A percentile compares a stretch with the other conserved stretches of the same genome.
Evolutionary conservation across 495 filamentous ascomycete genomes (phyloP).

Genomic region (Tuber calosporum): DNA sequence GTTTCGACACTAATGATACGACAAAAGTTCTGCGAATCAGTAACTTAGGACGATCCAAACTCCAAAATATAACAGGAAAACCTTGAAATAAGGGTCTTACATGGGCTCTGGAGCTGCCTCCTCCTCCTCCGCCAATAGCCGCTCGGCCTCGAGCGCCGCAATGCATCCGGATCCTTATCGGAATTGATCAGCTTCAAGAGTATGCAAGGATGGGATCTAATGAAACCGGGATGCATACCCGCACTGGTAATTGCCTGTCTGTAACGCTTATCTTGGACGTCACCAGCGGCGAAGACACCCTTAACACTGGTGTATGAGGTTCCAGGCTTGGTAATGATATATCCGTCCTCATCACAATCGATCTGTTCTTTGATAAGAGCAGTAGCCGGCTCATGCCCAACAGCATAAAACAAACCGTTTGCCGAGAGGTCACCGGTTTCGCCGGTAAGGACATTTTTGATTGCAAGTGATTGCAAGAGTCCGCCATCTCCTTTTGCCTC

Average conservation of each 20-base stretch:
- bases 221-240: slow-evolving; percentile 53
- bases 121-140: slow-evolving; percentile 73
- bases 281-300: slow-evolving; percentile 93
- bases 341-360: slow-evolving; percentile 74
- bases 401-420: slow-evolving; percentile 93
- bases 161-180: slow-evolving; percentile 80
- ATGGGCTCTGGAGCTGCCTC: slow-evolving; percentile 42
- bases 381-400: slow-evolving; percentile 94
- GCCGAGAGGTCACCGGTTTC: slow-evolving; percentile 72
- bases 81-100: slow-evolving; percentile 20
- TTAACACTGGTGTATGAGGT: slow-evolving; percentile 80
- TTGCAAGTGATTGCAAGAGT: slow-evolving; percentile 75
- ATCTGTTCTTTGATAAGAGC: slow-evolving; percentile 77
- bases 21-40: slow-evolving; percentile 25
- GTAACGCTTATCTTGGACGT: slow-evolving; percentile 98
- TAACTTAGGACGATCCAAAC: slow-evolving; percentile 16
- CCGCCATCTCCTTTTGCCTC: slow-evolving; percentile 79
- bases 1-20: slow-evolving; percentile 43
- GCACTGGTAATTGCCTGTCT: slow-evolving; percentile 96
- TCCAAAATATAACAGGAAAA: slow-evolving; percentile 23
- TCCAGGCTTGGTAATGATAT: slow-evolving; percentile 82
- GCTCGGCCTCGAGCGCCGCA: slow-evolving; percentile 90
- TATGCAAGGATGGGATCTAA: neutral
- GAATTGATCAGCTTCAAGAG: slow-evolving; percentile 42
- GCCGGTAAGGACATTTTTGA: slow-evolving; percentile 74